Evolutionary conservation across 805 yeast genomes (phyloP).

Genomic region (Nakazawaea ambrosiae): DNA sequence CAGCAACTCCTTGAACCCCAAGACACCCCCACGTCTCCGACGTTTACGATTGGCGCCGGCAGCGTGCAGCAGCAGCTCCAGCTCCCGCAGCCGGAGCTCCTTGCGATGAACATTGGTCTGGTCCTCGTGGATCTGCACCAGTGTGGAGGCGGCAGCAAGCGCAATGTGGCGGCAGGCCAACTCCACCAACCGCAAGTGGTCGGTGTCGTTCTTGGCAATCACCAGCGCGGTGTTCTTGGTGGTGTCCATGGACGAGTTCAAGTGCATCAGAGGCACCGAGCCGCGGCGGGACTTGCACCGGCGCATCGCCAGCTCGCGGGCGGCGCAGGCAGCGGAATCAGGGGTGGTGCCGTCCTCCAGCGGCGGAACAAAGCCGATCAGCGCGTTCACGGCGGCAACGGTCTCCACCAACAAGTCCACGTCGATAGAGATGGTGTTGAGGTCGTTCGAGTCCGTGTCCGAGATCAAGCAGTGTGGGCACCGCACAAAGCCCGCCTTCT

Average conservation of each 20-base stretch:
- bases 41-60: constrained; percentile 27
- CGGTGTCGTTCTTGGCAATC: constrained; percentile 54
- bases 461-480: constrained; percentile 54
- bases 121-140: constrained; percentile 12
- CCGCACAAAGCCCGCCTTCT: constrained; percentile 35
- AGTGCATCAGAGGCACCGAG: constrained; percentile 10
- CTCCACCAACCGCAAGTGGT: constrained; percentile 62
- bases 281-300: constrained; percentile 6
- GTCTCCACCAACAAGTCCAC: constrained; percentile 38
- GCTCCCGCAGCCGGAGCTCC: constrained; percentile 12
- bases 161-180: constrained; percentile 82
- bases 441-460: constrained; percentile 17
- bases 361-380: constrained; percentile 53
- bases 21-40: constrained; percentile 68
- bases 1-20: constrained; percentile 84
- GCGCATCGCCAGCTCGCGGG: constrained; percentile 13
- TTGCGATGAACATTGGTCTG: constrained; percentile 10
- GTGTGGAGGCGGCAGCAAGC: constrained; percentile 57
- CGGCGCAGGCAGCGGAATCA: constrained; percentile 31
- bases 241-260: constrained; percentile 4
- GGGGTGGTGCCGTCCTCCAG: constrained; percentile 38
- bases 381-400: constrained; percentile 46
- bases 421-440: constrained; percentile 35
- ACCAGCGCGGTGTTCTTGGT: constrained; percentile 11
- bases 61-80: constrained; percentile 13